Evolutionary conservation across 2,329 filamentous ascomycete genomes (phyloP), one percentile per base, ranked within the genome.

Genomic region (Aspergillus pseudoviridinutans): DNA sequence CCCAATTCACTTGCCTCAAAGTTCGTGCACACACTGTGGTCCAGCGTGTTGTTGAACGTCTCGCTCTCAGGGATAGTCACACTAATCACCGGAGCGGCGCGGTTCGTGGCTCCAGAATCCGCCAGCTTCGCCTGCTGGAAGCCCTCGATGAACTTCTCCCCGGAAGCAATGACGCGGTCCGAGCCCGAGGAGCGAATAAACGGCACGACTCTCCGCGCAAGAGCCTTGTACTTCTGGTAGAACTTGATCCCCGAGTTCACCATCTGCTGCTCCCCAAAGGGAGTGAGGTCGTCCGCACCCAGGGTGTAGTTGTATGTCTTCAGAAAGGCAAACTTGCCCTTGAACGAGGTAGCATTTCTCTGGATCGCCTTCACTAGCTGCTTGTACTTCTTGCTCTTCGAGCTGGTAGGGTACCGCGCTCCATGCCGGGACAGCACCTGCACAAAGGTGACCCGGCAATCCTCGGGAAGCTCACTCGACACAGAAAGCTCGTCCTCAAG

Each of bases 401-500:
- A 78, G 10, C 76, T 68, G 0, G 92, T 96, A 1, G 92, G 92
- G 69, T 91, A 89, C 53, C 92, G 84, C 41, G 90, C 90, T 50
- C 92, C 92, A 71, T 97, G 92, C 2, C 92, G 86, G 24, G 91
- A 92, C 50, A 97, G 82, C 25, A 92, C 79, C 67, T 92, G 89
- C 1, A 83, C 92, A 73, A 96, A 93, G 2, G 87, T 93, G 64
- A 93, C 77, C 12, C 83, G 77, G 75, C 92, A 97, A n/a, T 79
- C 80, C 0, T 78, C 64, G 0, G 91, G 92, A 0, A 88, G 76
- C 7, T 79, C 78, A 6, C 80, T 65, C 17, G 84, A 78, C 52
- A 91, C 84, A 2, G 84, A 78, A 1, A 88, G 91, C 6, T 86
- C 82, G 3, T 62, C 55, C 1, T 60, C 60, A 0, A 92, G 87